These are phyloP conservation scores for Rhododendron griersonianum DNA, from an alignment of 148 eudicot genomes.

Conservation along the genomic window DNA sequence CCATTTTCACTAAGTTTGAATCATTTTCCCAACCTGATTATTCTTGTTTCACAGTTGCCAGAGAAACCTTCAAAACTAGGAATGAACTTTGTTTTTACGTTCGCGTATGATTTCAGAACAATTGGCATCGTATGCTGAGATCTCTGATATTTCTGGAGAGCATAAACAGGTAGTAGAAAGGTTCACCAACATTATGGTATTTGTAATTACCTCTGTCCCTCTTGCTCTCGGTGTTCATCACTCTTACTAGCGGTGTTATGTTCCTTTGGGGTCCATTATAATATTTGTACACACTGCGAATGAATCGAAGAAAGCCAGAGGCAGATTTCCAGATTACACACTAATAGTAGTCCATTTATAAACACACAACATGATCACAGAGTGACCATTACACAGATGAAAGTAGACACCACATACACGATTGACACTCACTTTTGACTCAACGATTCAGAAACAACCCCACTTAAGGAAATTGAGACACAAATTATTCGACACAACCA, in stretches of 20 bases:
- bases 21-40: background rate
- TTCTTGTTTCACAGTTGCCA: background rate
- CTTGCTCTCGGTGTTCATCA: background rate
- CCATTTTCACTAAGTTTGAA: background rate
- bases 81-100: background rate
- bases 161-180: background rate
- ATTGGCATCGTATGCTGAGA: background rate
- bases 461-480: background rate
- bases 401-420: background rate
- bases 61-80: background rate
- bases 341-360: conserved; percentile 6
- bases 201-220: background rate
- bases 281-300: background rate
- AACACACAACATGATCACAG: conserved; percentile 1
- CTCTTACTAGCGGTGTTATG: background rate
- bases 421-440: background rate
- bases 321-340: conserved; percentile 1
- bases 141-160: background rate
- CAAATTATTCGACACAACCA: conserved; percentile 15
- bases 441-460: background rate
- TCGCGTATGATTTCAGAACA: background rate
- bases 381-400: conserved; percentile 19
- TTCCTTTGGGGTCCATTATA: background rate
- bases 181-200: background rate
- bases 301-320: background rate